Conservation (phyloP, 2,329 filamentous ascomycete species). For the Amesomyces nigricolor region DNA sequence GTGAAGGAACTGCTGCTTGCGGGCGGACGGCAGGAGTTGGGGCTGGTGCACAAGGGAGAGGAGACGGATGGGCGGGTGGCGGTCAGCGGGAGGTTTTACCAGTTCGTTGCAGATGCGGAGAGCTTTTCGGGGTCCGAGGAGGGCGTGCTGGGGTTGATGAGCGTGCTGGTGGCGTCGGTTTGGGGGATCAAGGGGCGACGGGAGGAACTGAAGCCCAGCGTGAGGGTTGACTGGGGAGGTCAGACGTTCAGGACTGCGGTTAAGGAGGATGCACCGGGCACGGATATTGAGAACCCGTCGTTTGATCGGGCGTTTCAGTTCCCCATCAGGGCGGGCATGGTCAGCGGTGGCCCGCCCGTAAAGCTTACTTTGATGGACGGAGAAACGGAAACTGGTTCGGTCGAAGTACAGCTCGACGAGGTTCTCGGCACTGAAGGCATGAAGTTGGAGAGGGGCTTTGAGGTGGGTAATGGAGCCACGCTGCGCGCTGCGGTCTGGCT, state of each 20-base stretch:
- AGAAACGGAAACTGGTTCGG: slow-evolving; percentile 30
- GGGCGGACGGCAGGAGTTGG: slow-evolving; percentile 38
- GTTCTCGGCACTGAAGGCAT: slow-evolving; percentile 31
- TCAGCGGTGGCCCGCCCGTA: slow-evolving; percentile 27
- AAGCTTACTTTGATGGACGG: slow-evolving; percentile 34
- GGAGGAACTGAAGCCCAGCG: slow-evolving; percentile 40
- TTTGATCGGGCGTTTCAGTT: slow-evolving; percentile 43
- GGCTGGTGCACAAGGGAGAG: slow-evolving; percentile 35
- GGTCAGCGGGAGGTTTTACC: slow-evolving; percentile 37
- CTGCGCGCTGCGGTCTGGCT: slow-evolving; percentile 35
- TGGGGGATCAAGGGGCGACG: slow-evolving; percentile 38
- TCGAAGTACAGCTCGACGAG: slow-evolving; percentile 34
- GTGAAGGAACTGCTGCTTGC: slow-evolving; percentile 38
- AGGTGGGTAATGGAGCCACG: slow-evolving; percentile 32
- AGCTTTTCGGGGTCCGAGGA: slow-evolving; percentile 29
- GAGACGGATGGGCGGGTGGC: slow-evolving; percentile 33
- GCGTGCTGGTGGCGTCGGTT: slow-evolving; percentile 39
- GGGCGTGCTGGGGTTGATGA: slow-evolving; percentile 37
- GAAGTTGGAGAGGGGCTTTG: slow-evolving; percentile 31
- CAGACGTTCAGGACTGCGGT: slow-evolving; percentile 38
- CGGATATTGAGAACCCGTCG: slow-evolving; percentile 43
- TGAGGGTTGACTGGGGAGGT: slow-evolving; percentile 39
- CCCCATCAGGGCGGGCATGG: slow-evolving; percentile 32
- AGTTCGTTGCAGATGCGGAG: slow-evolving; percentile 35
- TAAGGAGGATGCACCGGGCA: slow-evolving; percentile 40